Percentiles rank a stretch among this genome's conserved stretches.
Evolutionary conservation across 177 flowering plant species (phyloP).

Genomic region (Vitis hybrid): DNA sequence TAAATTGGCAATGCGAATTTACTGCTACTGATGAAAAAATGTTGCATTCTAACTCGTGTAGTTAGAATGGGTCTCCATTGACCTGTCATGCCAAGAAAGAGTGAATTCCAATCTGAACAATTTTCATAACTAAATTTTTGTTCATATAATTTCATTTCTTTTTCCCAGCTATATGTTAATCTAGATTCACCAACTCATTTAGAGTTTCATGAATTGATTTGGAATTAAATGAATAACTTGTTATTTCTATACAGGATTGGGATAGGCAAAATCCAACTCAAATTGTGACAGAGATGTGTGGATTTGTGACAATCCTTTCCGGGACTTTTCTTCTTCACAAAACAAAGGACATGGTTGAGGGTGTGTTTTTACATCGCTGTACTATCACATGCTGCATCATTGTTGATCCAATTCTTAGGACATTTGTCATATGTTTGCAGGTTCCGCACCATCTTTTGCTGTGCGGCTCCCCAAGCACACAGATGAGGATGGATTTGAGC

Average conservation of each 20-base stretch:
- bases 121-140: too few species aligned
- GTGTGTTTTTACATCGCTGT: constrained; percentile 25
- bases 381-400: neutral
- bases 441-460: constrained; percentile 14
- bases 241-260: constrained; percentile 59
- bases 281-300: constrained; percentile 75
- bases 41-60: too few species aligned
- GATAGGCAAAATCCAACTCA: constrained; percentile 68
- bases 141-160: too few species aligned
- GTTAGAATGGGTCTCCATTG: too few species aligned
- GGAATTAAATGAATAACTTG: neutral
- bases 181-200: neutral
- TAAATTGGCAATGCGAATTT: too few species aligned
- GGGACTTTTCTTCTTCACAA: constrained; percentile 83
- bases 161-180: too few species aligned
- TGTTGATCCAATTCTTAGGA: neutral
- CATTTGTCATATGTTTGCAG: constrained; percentile 15
- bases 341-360: constrained; percentile 75
- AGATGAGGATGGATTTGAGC: constrained; percentile 40
- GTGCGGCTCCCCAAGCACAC: constrained; percentile 36
- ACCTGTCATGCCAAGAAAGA: too few species aligned
- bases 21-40: too few species aligned
- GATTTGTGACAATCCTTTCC: constrained; percentile 74
- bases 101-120: too few species aligned
- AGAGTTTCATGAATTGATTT: neutral